Percentiles rank a stretch among this genome's conserved stretches.
Conservation (phyloP, 2,329 filamentous ascomycete genomes). For the Fusarium sacchari region DNA sequence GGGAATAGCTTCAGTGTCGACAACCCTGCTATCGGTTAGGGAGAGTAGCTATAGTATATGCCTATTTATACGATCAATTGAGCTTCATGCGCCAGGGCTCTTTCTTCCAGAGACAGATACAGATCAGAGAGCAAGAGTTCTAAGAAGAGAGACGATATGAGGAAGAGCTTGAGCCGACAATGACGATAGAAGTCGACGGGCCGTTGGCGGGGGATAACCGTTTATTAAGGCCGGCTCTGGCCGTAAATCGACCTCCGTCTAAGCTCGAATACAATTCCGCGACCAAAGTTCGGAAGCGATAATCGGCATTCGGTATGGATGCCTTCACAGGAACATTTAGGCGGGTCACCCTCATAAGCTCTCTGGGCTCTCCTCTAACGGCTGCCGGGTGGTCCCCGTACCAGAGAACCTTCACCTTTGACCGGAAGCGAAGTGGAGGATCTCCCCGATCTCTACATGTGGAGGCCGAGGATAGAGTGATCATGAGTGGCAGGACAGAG, state of each 20-base stretch:
- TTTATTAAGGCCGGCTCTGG: constrained; percentile 39
- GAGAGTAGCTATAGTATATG: constrained; percentile 14
- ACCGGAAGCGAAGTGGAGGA: constrained; percentile 14
- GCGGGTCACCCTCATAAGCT: neutral
- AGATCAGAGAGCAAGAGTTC: neutral
- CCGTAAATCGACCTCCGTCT: constrained; percentile 27
- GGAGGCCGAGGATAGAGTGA: constrained; percentile 27
- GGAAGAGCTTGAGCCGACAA: constrained; percentile 21
- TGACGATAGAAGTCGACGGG: constrained; percentile 27
- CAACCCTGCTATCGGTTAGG: constrained; percentile 5
- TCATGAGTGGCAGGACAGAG: constrained; percentile 10
- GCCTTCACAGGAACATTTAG: neutral
- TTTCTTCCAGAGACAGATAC: neutral
- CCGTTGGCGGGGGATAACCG: constrained; percentile 37
- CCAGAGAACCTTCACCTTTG: neutral
- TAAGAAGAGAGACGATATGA: constrained; percentile 1
- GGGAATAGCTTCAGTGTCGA: constrained; percentile 18
- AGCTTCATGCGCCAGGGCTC: constrained; percentile 8
- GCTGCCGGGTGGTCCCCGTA: constrained; percentile 16
- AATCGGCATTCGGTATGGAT: constrained; percentile 38
- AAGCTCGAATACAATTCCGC: constrained; percentile 14
- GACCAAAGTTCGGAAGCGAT: constrained; percentile 36
- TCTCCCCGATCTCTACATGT: constrained; percentile 14
- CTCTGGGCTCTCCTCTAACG: constrained; percentile 6
- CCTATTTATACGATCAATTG: constrained; percentile 10